phyloP scores from a whole-genome alignment of 1,139 yeast genomes.

The Yamadazyma pseudoaaseri region DNA sequence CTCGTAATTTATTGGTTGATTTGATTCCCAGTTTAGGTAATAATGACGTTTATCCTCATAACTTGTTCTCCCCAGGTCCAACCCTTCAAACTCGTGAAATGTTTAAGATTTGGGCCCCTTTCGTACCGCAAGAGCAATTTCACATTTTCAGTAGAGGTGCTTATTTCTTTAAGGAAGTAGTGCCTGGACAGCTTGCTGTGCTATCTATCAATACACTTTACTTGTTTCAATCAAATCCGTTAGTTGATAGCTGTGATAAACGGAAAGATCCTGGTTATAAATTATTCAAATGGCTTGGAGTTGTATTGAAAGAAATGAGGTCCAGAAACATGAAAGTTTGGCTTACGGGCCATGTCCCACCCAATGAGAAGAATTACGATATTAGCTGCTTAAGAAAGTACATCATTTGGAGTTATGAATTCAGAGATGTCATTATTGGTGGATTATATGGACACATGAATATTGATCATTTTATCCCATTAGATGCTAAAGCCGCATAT shows the following conservation, averaged over 20 bases:
- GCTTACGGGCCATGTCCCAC: constrained; percentile 88
- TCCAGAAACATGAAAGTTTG: constrained; percentile 79
- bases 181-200: constrained; percentile 75
- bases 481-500: constrained; percentile 70
- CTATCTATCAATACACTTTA: constrained; percentile 76
- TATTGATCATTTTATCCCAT: constrained; percentile 77
- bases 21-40: constrained; percentile 75
- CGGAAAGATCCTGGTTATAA: constrained; percentile 77
- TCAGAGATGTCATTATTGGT: constrained; percentile 78
- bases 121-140: constrained; percentile 75
- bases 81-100: constrained; percentile 79
- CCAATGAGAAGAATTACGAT: constrained; percentile 75
- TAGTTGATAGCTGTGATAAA: constrained; percentile 76
- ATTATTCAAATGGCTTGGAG: constrained; percentile 75
- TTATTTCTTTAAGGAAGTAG: constrained; percentile 69
- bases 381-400: constrained; percentile 69
- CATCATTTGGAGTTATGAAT: constrained; percentile 76
- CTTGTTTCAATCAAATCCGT: constrained; percentile 71
- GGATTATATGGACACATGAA: constrained; percentile 90
- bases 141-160: constrained; percentile 76
- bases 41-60: constrained; percentile 88
- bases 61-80: constrained; percentile 80
- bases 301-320: constrained; percentile 69
- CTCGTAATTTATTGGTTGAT: constrained; percentile 47
- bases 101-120: constrained; percentile 68